Conservation (phyloP, 2,329 filamentous ascomycete genomes). For the Calonectria fujianensis region DNA sequence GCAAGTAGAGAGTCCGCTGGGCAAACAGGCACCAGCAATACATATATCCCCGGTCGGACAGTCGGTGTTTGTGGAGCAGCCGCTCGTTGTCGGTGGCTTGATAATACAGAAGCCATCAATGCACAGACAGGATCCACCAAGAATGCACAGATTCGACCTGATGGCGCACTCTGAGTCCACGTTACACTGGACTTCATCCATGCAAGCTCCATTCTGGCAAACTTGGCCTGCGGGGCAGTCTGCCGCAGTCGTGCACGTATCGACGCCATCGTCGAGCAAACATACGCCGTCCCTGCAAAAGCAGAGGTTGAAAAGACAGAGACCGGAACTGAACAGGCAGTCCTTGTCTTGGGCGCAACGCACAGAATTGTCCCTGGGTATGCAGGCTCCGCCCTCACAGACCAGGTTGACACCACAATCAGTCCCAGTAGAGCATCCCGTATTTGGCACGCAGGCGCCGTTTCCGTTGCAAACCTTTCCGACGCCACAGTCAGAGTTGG, state of each 20-base stretch:
- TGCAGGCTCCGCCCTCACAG: slow-evolving; percentile 26
- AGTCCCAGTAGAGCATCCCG: neutral
- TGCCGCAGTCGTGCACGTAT: neutral
- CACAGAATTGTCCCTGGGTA: neutral
- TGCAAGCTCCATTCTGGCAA: slow-evolving; percentile 26
- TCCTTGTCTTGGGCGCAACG: slow-evolving; percentile 27
- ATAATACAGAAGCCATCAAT: slow-evolving; percentile 23
- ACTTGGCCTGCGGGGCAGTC: slow-evolving; percentile 19
- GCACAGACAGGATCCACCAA: slow-evolving; percentile 29
- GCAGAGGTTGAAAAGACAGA: slow-evolving; percentile 31
- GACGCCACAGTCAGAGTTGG: neutral
- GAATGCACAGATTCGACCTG: neutral
- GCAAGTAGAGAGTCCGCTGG: slow-evolving; percentile 15
- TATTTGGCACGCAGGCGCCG: slow-evolving; percentile 3
- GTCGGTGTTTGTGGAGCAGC: slow-evolving; percentile 2
- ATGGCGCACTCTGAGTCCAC: neutral
- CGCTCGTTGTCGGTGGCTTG: neutral
- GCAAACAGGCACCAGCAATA: slow-evolving; percentile 13
- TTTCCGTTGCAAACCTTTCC: slow-evolving; percentile 16
- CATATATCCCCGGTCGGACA: slow-evolving; percentile 19
- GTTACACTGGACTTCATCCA: slow-evolving; percentile 11
- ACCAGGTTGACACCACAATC: slow-evolving; percentile 11
- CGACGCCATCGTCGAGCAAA: neutral
- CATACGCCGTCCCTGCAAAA: slow-evolving; percentile 19
- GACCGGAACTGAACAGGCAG: slow-evolving; percentile 11